Percentiles rank a stretch among this genome's conserved stretches.
These are phyloP conservation scores for Solanum hybrid DNA, from an alignment of 305 asterid species.

Conservation along the genomic window DNA sequence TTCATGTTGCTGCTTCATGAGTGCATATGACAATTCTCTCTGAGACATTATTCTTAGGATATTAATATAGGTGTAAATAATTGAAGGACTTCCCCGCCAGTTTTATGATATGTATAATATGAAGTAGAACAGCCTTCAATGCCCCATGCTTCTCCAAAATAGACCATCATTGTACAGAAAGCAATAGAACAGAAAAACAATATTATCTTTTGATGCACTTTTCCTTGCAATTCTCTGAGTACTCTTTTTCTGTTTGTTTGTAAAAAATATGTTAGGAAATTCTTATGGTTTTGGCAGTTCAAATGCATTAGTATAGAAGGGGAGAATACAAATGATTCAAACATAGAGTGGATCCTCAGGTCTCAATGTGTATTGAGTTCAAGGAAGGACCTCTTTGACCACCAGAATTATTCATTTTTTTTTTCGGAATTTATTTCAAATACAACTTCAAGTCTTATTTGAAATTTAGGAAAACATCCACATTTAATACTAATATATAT, in stretches of 20 bases:
- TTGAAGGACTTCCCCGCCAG: background rate
- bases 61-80: background rate
- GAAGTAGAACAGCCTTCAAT: background rate
- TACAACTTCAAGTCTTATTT: background rate
- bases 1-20: constrained; percentile 16
- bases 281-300: no score
- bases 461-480: background rate
- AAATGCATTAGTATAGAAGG: background rate
- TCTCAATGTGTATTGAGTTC: background rate
- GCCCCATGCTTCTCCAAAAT: background rate
- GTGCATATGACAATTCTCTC: background rate
- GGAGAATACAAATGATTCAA: background rate
- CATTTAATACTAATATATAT: background rate
- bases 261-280: background rate
- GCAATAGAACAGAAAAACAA: background rate
- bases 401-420: background rate
- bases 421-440: background rate
- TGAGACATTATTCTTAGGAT: background rate
- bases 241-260: background rate
- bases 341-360: background rate
- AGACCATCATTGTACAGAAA: background rate
- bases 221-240: background rate
- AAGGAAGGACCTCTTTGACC: background rate
- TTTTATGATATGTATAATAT: background rate
- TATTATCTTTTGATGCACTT: background rate